A percentile compares a stretch with the other conserved stretches of the same genome.
Evolutionary conservation across 768 basidiomycete genomes (phyloP).

Genomic region (Auriscalpium orientale): DNA sequence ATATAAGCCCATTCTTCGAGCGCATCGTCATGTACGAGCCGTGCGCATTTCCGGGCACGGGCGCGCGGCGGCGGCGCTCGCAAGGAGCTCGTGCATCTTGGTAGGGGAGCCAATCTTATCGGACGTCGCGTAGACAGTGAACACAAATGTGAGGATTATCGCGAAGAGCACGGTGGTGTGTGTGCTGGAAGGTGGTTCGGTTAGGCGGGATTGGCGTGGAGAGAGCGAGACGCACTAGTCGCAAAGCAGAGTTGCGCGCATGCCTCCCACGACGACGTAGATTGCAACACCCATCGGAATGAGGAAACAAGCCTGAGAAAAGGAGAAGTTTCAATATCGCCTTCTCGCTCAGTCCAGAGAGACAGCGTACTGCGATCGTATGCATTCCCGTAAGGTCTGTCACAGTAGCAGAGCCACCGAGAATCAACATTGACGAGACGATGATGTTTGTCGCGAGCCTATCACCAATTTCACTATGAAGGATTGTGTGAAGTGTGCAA

Average conservation of each 20-base stretch:
- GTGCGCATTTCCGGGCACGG: constrained; percentile 80
- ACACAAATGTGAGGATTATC: constrained; percentile 70
- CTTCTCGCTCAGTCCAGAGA: too few species aligned
- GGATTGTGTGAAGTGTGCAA: background rate
- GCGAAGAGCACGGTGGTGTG: constrained; percentile 83
- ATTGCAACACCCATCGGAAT: constrained; percentile 83
- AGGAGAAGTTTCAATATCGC: too few species aligned
- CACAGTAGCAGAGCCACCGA: constrained; percentile 84
- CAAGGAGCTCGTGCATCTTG: constrained; percentile 75
- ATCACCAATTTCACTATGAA: background rate
- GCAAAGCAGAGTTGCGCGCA: constrained; percentile 79
- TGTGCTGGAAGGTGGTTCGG: constrained; percentile 39
- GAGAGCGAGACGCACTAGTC: constrained; percentile 60
- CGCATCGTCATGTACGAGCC: constrained; percentile 70
- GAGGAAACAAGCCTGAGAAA: constrained; percentile 70
- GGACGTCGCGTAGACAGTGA: constrained; percentile 78
- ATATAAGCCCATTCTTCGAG: constrained; percentile 51
- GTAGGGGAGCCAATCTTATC: constrained; percentile 70
- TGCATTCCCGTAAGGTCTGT: constrained; percentile 83
- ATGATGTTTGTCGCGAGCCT: constrained; percentile 78
- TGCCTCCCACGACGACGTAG: constrained; percentile 82
- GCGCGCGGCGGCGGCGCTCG: constrained; percentile 38
- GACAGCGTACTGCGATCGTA: constrained; percentile 58
- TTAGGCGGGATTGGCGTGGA: background rate
- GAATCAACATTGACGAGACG: constrained; percentile 78